phyloP scores from a whole-genome alignment of 805 yeast genomes.

The Jamesozyma lodderae region DNA sequence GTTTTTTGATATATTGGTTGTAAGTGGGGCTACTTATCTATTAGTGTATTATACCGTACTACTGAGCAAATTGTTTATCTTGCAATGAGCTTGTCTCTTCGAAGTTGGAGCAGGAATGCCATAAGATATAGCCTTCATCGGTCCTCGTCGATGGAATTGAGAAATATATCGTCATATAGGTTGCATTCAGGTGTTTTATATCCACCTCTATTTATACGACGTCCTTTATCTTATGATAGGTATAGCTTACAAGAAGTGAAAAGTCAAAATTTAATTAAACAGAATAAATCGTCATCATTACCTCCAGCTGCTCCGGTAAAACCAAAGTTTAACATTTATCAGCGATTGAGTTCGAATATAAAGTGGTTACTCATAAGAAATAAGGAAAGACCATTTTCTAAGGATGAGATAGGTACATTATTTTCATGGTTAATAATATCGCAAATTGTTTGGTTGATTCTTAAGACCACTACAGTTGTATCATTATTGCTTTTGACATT shows the following conservation, averaged over 20 bases:
- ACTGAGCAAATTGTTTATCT: no score
- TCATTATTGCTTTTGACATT: conserved; percentile 65
- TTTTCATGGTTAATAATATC: conserved; percentile 87
- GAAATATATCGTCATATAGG: no score
- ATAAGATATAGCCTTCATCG: no score
- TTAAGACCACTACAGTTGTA: conserved; percentile 87
- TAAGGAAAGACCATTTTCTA: conserved; percentile 67
- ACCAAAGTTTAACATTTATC: not conserved
- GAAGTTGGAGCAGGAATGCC: no score
- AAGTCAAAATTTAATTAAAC: no score
- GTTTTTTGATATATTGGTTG: no score
- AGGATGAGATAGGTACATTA: conserved; percentile 79
- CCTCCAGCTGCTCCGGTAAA: not conserved
- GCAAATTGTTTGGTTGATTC: conserved; percentile 63
- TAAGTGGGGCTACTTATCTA: no score
- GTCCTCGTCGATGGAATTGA: no score
- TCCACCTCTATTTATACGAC: not conserved
- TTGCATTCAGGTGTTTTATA: no score
- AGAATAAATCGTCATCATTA: no score
- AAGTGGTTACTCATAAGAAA: conserved; percentile 74
- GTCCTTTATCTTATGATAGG: not conserved
- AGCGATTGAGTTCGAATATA: conserved; percentile 37
- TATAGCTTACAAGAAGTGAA: not conserved
- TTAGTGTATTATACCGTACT: no score
- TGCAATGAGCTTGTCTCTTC: no score